These are phyloP conservation scores for Aspergillus affinis DNA, from an alignment of 495 filamentous ascomycete species.

Conservation along the genomic window DNA sequence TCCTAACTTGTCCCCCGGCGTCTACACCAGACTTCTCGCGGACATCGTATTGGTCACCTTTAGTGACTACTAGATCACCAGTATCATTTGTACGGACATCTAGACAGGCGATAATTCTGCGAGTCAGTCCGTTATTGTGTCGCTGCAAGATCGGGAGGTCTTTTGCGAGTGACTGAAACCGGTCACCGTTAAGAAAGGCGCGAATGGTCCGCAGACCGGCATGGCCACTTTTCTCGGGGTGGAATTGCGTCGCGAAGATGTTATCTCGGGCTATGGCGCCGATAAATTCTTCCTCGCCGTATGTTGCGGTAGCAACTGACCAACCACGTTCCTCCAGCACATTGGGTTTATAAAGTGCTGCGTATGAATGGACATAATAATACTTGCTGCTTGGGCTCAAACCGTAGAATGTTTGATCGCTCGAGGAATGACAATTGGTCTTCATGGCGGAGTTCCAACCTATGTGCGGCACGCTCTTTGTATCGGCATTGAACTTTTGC, in stretches of 20 bases:
- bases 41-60: conserved; percentile 99
- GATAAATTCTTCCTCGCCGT: conserved; percentile 88
- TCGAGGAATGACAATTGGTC: conserved; percentile 43
- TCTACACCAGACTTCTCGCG: conserved; percentile 71
- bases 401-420: conserved; percentile 64
- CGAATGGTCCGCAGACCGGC: conserved; percentile 81
- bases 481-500: conserved; percentile 68
- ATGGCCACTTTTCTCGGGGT: conserved; percentile 93
- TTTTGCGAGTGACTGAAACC: conserved; percentile 44
- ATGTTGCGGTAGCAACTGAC: conserved; percentile 82
- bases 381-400: conserved; percentile 82
- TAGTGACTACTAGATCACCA: conserved; percentile 95
- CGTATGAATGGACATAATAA: conserved; percentile 97
- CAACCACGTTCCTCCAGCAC: conserved; percentile 76
- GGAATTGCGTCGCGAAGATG: conserved; percentile 91
- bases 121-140: conserved; percentile 69
- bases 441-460: conserved; percentile 90
- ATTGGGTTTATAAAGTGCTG: conserved; percentile 69
- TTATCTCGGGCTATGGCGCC: conserved; percentile 84
- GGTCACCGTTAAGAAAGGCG: conserved; percentile 74
- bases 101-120: conserved; percentile 90
- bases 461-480: conserved; percentile 94
- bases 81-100: conserved; percentile 96
- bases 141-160: conserved; percentile 22
- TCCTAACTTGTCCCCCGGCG: conserved; percentile 74